These are phyloP conservation scores for Parasitella parasitica DNA, from an alignment of 371 early-diverging fungal species.

Conservation along the genomic window DNA sequence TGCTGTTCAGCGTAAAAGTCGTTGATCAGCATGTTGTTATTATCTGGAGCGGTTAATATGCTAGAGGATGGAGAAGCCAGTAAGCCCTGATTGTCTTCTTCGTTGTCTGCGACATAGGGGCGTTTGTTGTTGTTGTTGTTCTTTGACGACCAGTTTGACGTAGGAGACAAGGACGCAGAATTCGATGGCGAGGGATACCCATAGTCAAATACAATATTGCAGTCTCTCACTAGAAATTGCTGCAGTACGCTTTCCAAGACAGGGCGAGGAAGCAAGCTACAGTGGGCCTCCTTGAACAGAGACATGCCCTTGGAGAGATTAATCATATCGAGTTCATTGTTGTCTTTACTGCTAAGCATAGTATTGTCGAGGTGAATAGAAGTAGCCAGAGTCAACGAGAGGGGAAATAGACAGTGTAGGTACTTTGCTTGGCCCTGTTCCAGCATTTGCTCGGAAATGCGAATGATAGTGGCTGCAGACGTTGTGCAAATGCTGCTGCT, in stretches of 20 bases:
- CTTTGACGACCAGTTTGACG: neutral
- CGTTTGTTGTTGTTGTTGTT: slow-evolving; percentile 1
- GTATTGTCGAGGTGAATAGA: slow-evolving; percentile 22
- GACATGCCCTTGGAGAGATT: slow-evolving; percentile 7
- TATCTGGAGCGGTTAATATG: neutral
- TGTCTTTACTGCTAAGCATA: neutral
- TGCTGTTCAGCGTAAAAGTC: neutral
- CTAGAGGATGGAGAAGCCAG: neutral
- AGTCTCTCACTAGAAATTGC: slow-evolving; percentile 8
- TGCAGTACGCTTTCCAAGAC: slow-evolving; percentile 21
- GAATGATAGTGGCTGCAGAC: slow-evolving; percentile 40
- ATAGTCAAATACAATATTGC: neutral
- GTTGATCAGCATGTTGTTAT: too few species aligned
- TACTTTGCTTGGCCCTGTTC: slow-evolving; percentile 19
- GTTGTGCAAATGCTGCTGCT: slow-evolving; percentile 28
- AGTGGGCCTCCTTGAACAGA: slow-evolving; percentile 18
- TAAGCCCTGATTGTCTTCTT: neutral
- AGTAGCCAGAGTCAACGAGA: slow-evolving; percentile 25
- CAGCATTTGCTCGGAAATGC: slow-evolving; percentile 44
- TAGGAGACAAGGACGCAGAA: neutral
- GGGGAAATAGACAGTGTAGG: slow-evolving; percentile 29
- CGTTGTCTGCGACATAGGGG: neutral
- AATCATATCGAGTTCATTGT: slow-evolving; percentile 2
- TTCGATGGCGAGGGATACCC: neutral
- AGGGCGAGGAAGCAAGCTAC: slow-evolving; percentile 2